Evolutionary conservation across 306 rosid species (phyloP), one percentile per base, ranked within the genome.

Genomic region (Bauhinia variegata): DNA sequence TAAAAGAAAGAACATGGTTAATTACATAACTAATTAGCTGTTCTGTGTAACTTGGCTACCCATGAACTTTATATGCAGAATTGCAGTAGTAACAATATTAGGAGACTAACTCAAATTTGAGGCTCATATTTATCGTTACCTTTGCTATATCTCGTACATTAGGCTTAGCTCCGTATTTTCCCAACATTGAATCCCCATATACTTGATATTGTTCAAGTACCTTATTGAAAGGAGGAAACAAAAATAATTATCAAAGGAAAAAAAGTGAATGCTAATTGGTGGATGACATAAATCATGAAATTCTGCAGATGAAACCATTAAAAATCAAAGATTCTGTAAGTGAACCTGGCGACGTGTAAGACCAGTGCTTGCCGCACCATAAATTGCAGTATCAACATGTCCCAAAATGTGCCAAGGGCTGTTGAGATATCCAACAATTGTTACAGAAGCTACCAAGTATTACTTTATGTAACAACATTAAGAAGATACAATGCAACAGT

Each of bases 391-490:
- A 78, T 93, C 99, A 54, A 88, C 91, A 11, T 88, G 86, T 73
- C 95, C 97, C 84, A 93, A 77, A 70, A 83, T 72, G 28, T 79
- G 80, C 99, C 99, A 90, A 23, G 99, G 93, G 84, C 99, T 93
- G 85, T 55, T 56, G 16, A 74, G 63, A 69, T 80, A 53, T 61
- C 68, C 48, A 71, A 72, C 63, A 17, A 77, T 46, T 54, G 73
- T 78, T 54, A 73, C 50, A 69, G 55, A 54, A 73, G 48, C 49
- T 54, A 67, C 42, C 37, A 54, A 53, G 68, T 59, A 74, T 54
- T 72, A 57, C 55, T 36, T 47, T 63, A 65, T 52, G 42, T 12
- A 66, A 55, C 43, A 15, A 78, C 11, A 69, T 31, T 5, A 51
- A 60, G 53, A 78, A 60, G 52, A 48, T n/a, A n/a, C 70, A 65